These are phyloP conservation scores for Candida arabinofermentans DNA, from an alignment of 805 yeast species.

Conservation along the genomic window DNA sequence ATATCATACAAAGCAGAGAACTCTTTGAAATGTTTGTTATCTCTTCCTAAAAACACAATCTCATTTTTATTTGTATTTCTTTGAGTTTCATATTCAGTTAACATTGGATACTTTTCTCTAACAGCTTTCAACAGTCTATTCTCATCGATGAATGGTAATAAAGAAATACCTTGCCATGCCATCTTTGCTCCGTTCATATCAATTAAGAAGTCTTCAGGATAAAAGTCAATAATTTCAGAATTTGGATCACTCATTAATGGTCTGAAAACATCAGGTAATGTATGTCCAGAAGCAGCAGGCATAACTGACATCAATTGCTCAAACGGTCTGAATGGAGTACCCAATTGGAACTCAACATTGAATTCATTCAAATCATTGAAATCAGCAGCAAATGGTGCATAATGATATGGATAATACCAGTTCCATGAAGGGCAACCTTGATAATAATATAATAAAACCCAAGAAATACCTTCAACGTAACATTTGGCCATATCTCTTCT, in stretches of 20 bases:
- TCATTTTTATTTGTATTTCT: slow-evolving; percentile 73
- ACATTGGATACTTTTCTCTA: slow-evolving; percentile 52
- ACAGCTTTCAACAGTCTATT: slow-evolving; percentile 65
- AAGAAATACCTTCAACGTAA: slow-evolving; percentile 93
- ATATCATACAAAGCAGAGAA: slow-evolving; percentile 42
- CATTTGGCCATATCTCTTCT: slow-evolving; percentile 59
- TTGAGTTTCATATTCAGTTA: slow-evolving; percentile 62
- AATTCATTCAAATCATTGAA: slow-evolving; percentile 53
- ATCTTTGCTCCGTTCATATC: slow-evolving; percentile 95
- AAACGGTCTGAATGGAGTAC: slow-evolving; percentile 82
- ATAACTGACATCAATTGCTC: slow-evolving; percentile 94
- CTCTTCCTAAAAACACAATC: slow-evolving; percentile 61
- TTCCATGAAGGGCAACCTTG: slow-evolving; percentile 99
- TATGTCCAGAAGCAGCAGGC: slow-evolving; percentile 91
- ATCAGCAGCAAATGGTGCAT: slow-evolving; percentile 96
- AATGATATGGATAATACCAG: slow-evolving; percentile 96
- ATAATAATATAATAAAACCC: slow-evolving; percentile 91
- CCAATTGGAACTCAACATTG: slow-evolving; percentile 55
- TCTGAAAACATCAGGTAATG: slow-evolving; percentile 75
- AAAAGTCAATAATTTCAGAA: slow-evolving; percentile 85
- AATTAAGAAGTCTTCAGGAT: slow-evolving; percentile 81
- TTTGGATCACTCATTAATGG: slow-evolving; percentile 74
- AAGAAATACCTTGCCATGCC: slow-evolving; percentile 93
- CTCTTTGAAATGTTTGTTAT: slow-evolving; percentile 45
- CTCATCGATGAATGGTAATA: slow-evolving; percentile 89